Percentiles rank a stretch among this genome's conserved stretches.
Conservation (phyloP, 306 rosid genomes). For the Elaeagnus macrophylla region DNA sequence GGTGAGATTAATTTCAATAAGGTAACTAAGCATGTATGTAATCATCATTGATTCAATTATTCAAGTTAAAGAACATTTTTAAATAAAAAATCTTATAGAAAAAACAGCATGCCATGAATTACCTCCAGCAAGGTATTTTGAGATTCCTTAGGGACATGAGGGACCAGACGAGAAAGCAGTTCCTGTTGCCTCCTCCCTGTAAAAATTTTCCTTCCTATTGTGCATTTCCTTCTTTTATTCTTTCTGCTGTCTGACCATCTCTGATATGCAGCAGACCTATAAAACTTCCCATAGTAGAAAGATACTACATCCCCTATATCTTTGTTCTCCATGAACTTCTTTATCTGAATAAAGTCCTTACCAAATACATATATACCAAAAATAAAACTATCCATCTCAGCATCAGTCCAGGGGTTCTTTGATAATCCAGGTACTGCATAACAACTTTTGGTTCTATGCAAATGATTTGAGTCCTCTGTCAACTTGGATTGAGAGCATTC, state of each 20-base stretch:
- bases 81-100: not conserved
- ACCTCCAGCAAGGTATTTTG: slow-evolving; percentile 53
- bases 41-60: slow-evolving; percentile 2
- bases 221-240: slow-evolving; percentile 43
- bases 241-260: slow-evolving; percentile 64
- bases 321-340: slow-evolving; percentile 49
- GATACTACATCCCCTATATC: slow-evolving; percentile 52
- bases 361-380: slow-evolving; percentile 75
- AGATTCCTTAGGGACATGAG: slow-evolving; percentile 42
- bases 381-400: slow-evolving; percentile 50
- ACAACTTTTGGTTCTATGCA: slow-evolving; percentile 11
- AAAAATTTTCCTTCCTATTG: slow-evolving; percentile 48
- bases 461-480: slow-evolving; percentile 14
- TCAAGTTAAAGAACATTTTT: not conserved
- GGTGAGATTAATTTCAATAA: slow-evolving; percentile 2
- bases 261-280: slow-evolving; percentile 41
- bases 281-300: slow-evolving; percentile 70
- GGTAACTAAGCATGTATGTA: not conserved
- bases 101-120: slow-evolving; percentile 14
- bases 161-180: slow-evolving; percentile 53
- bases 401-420: slow-evolving; percentile 45
- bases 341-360: slow-evolving; percentile 49
- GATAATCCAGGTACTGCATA: slow-evolving; percentile 30
- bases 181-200: slow-evolving; percentile 57
- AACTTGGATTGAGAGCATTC: slow-evolving; percentile 13